Evolutionary conservation across 2,329 filamentous ascomycete genomes (phyloP).

Genomic region (Beauveria sp.): DNA sequence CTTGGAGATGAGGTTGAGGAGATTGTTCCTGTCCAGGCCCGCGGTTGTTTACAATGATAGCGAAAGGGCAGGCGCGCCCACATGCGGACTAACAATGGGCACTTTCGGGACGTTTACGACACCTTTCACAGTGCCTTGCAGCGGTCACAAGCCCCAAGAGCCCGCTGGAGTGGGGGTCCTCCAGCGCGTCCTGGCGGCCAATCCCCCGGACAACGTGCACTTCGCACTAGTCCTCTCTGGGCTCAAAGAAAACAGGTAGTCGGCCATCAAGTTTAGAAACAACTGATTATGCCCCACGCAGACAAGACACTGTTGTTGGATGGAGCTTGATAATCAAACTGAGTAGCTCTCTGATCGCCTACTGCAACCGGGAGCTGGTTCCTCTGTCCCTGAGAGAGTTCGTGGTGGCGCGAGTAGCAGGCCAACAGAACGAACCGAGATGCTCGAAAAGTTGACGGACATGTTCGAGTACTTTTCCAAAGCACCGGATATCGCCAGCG

Average conservation of each 20-base stretch:
- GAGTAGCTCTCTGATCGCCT: too few species aligned
- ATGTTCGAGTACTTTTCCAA: too few species aligned
- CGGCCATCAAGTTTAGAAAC: background rate
- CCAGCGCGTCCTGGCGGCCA: background rate
- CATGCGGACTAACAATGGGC: background rate
- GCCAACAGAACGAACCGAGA: too few species aligned
- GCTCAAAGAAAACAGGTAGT: slow-evolving; percentile 5
- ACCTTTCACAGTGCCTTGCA: background rate
- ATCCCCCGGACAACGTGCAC: slow-evolving; percentile 6
- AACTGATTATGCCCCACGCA: background rate
- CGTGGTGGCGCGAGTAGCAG: too few species aligned
- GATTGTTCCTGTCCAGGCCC: background rate
- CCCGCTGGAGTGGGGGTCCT: background rate
- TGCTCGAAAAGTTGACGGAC: too few species aligned
- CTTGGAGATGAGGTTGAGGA: slow-evolving; percentile 10
- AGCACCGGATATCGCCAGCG: too few species aligned
- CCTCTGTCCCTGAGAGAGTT: too few species aligned
- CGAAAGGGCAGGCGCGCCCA: background rate
- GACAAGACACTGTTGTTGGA: background rate
- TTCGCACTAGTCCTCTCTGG: background rate
- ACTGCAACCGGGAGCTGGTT: too few species aligned
- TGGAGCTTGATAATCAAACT: background rate
- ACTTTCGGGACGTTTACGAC: background rate
- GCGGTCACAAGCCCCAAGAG: background rate
- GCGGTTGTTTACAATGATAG: slow-evolving; percentile 7